Evolutionary conservation across 257 asterid species (phyloP).

Genomic region (Thymus mandschuricus): DNA sequence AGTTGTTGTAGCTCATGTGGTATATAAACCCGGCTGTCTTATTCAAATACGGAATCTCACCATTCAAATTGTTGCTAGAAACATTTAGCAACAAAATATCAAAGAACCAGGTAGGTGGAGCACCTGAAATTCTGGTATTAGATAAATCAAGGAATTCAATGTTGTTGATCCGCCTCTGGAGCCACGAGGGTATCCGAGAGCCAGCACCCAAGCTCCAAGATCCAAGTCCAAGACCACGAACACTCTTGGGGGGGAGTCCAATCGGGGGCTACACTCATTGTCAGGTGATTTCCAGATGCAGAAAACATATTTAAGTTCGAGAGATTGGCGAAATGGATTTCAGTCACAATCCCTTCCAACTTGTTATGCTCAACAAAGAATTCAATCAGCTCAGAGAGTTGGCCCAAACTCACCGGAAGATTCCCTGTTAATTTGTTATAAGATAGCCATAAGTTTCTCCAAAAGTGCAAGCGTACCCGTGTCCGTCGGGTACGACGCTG

Average conservation of each 20-base stretch:
- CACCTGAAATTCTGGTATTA: not conserved
- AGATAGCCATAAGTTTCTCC: not conserved
- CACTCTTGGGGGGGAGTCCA: not conserved
- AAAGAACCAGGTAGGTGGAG: not conserved
- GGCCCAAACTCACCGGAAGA: conserved; percentile 10
- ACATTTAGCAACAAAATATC: not conserved
- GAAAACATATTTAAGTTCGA: not conserved
- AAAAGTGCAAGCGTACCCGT: too few relatives aligned
- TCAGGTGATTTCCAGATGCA: conserved; percentile 2
- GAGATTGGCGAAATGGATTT: not conserved
- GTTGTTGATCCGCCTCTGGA: not conserved
- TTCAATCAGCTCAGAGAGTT: not conserved
- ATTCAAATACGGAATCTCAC: not conserved
- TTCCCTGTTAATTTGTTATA: not conserved
- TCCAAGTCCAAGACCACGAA: not conserved
- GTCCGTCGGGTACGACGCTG: too few relatives aligned
- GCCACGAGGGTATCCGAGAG: not conserved
- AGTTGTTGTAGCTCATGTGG: not conserved
- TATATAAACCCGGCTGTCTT: too few relatives aligned
- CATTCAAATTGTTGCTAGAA: not conserved
- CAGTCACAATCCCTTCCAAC: conserved; percentile 18
- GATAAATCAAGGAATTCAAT: not conserved
- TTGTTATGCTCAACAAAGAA: not conserved
- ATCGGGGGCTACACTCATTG: not conserved
- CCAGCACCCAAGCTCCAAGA: not conserved